phyloP scores from a whole-genome alignment of 331 rosid species.

The Quercus tomentella region DNA sequence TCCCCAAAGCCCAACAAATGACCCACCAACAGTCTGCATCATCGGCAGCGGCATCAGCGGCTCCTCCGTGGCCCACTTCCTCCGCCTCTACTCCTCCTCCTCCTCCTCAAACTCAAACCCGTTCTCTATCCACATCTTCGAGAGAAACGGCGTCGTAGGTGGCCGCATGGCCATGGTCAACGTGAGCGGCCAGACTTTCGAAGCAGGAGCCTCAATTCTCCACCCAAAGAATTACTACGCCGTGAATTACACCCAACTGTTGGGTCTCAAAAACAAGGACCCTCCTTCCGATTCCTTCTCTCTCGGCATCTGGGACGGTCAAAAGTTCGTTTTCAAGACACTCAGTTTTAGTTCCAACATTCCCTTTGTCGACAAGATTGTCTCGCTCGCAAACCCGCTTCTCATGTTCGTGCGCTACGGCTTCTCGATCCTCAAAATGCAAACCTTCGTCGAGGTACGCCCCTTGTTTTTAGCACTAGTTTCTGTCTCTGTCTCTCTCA shows the following conservation, averaged over 20 bases:
- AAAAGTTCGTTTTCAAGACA: constrained; percentile 69
- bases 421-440: constrained; percentile 70
- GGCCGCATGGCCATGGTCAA: constrained; percentile 82
- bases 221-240: constrained; percentile 80
- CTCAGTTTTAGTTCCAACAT: constrained; percentile 20
- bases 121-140: constrained; percentile 55
- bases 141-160: constrained; percentile 62
- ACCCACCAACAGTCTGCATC: constrained; percentile 57
- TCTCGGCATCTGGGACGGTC: constrained; percentile 83
- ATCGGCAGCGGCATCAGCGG: constrained; percentile 91
- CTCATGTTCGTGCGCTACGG: constrained; percentile 69
- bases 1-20: neutral
- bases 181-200: constrained; percentile 64
- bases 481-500: no score
- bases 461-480: neutral
- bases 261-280: constrained; percentile 48
- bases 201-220: constrained; percentile 89
- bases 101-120: constrained; percentile 17
- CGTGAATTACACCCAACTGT: constrained; percentile 44
- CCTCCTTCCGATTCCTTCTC: constrained; percentile 37
- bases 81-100: constrained; percentile 60
- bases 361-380: constrained; percentile 38
- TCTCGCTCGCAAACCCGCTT: constrained; percentile 47
- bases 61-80: constrained; percentile 84
- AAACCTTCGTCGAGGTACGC: constrained; percentile 56